phyloP scores from a whole-genome alignment of 1,284 basidiomycete species.

The Ustilago trichophora region DNA sequence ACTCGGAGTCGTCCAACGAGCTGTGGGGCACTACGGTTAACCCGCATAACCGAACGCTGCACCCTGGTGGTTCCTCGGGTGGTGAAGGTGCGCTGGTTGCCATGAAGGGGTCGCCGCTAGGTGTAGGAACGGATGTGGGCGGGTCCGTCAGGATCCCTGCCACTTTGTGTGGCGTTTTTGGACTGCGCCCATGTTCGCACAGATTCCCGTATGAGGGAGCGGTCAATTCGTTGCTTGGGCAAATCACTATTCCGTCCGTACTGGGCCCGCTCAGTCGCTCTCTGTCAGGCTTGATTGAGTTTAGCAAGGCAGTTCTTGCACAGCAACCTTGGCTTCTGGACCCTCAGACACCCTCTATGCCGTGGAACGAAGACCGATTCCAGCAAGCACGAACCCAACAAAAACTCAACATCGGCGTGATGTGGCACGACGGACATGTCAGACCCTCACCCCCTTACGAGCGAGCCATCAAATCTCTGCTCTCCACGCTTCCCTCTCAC shows the following conservation, averaged over 20 bases:
- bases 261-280: constrained; percentile 76
- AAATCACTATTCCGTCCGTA: constrained; percentile 77
- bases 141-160: constrained; percentile 76
- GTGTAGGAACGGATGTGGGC: constrained; percentile 77
- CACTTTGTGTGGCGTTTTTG: constrained; percentile 75
- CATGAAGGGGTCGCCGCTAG: constrained; percentile 70
- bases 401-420: constrained; percentile 61
- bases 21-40: constrained; percentile 78
- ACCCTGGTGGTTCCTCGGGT: constrained; percentile 73
- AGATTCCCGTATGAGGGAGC: constrained; percentile 76
- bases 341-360: constrained; percentile 73
- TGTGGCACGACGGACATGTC: constrained; percentile 67
- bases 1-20: constrained; percentile 68
- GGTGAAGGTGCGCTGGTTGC: constrained; percentile 75
- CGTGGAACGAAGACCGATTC: constrained; percentile 75
- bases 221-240: constrained; percentile 68
- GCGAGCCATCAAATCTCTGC: constrained; percentile 62
- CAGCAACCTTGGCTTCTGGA: constrained; percentile 77
- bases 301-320: constrained; percentile 73
- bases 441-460: constrained; percentile 66
- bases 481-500: constrained; percentile 51
- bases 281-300: constrained; percentile 73
- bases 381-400: constrained; percentile 65
- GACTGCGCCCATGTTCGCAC: constrained; percentile 76
- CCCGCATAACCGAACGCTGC: constrained; percentile 71